Percentiles rank a stretch among this genome's conserved stretches.
Conservation (phyloP, 768 basidiomycete genomes). For the Lentinus brumalis region DNA sequence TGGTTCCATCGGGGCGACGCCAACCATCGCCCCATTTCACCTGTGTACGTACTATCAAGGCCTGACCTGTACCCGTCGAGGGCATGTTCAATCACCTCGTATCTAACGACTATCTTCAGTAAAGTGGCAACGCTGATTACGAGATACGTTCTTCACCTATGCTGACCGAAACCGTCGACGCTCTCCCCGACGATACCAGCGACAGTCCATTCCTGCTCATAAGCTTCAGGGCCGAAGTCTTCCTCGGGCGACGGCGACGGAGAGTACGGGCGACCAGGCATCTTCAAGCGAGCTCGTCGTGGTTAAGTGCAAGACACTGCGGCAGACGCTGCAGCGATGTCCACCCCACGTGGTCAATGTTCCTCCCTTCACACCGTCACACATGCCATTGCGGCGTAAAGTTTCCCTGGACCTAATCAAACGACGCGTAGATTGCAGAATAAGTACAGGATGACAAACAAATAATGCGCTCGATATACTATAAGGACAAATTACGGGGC, state of each 20-base stretch:
- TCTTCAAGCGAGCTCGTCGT: background rate
- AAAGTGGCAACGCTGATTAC: background rate
- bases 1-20: constrained; percentile 52
- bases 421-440: constrained; percentile 40
- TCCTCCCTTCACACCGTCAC: background rate
- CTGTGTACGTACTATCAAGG: constrained; percentile 29
- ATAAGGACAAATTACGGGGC: constrained; percentile 60
- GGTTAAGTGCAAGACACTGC: background rate
- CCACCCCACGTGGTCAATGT: background rate
- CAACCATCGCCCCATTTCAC: constrained; percentile 52
- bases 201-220: constrained; percentile 16
- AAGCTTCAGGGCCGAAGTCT: constrained; percentile 12
- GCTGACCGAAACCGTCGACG: constrained; percentile 12
- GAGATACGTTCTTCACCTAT: constrained; percentile 6
- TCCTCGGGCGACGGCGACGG: constrained; percentile 22
- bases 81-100: constrained; percentile 7
- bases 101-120: constrained; percentile 6
- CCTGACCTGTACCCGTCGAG: background rate
- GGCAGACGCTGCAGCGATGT: background rate
- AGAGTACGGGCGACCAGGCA: background rate
- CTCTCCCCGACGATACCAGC: constrained; percentile 22
- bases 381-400: background rate
- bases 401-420: constrained; percentile 22
- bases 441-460: constrained; percentile 77
- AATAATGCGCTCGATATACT: constrained; percentile 64